Percentiles rank a stretch among this genome's conserved stretches.
Evolutionary conservation across 768 basidiomycete genomes (phyloP).

Genomic region (Pleurotus ostreatus): DNA sequence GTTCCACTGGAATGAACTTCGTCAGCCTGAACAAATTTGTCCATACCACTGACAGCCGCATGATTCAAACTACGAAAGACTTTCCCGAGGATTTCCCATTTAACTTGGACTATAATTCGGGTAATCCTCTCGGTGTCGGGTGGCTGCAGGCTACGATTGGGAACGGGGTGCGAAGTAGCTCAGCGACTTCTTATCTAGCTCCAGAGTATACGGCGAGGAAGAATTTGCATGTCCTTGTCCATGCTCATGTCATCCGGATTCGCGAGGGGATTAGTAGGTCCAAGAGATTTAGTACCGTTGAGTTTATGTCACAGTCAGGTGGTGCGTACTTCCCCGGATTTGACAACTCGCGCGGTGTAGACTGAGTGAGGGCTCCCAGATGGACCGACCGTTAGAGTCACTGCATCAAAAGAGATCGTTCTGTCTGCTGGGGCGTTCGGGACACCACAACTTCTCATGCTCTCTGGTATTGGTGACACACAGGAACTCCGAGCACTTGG

Average conservation of each 20-base stretch:
- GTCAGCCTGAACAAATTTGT: slow-evolving; percentile 19
- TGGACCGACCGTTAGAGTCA: slow-evolving; percentile 8
- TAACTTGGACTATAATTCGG: slow-evolving; percentile 29
- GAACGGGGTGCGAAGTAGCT: slow-evolving; percentile 23
- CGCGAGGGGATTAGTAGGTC: not conserved
- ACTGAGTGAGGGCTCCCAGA: not conserved
- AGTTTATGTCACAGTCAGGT: not conserved
- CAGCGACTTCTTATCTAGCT: slow-evolving; percentile 26
- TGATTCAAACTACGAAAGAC: slow-evolving; percentile 20
- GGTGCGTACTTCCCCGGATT: not conserved
- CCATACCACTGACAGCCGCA: slow-evolving; percentile 13
- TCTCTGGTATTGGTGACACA: not conserved
- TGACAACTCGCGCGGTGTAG: not conserved
- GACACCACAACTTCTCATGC: not conserved
- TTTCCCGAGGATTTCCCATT: slow-evolving; percentile 25
- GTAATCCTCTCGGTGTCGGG: slow-evolving; percentile 25
- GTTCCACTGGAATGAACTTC: slow-evolving; percentile 15
- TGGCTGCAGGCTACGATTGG: slow-evolving; percentile 25
- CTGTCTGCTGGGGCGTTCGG: slow-evolving; percentile 30
- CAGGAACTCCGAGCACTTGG: slow-evolving; percentile 12
- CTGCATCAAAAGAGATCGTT: slow-evolving; percentile 30
- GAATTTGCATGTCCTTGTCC: slow-evolving; percentile 28
- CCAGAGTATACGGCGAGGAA: slow-evolving; percentile 18
- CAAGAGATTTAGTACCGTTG: not conserved
- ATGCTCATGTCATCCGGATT: slow-evolving; percentile 21